Evolutionary conservation across 2,329 filamentous ascomycete genomes (phyloP).

Genomic region (Magnaporthiopsis poae): DNA sequence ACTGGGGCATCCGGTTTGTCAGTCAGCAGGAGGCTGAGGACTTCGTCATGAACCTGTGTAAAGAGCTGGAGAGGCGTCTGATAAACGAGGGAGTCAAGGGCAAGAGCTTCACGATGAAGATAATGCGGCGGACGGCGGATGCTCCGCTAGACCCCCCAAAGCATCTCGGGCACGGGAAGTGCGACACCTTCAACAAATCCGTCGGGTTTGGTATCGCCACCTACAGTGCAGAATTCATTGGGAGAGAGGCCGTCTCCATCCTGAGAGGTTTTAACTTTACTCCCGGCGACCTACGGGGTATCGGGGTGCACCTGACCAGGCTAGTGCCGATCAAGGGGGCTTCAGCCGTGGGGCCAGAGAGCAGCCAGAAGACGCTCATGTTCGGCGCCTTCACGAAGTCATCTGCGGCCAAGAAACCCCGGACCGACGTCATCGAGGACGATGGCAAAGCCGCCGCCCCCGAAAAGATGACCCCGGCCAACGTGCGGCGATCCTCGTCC

Average conservation of each 20-base stretch:
- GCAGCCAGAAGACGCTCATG: slow-evolving; percentile 68
- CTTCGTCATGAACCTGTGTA: slow-evolving; percentile 75
- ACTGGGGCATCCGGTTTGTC: slow-evolving; percentile 93
- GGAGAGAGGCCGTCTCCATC: slow-evolving; percentile 76
- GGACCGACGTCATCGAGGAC: slow-evolving; percentile 44
- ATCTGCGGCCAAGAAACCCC: slow-evolving; percentile 16
- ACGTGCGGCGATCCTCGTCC: not conserved
- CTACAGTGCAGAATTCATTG: slow-evolving; percentile 59
- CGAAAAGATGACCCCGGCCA: slow-evolving; percentile 1
- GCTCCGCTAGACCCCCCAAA: slow-evolving; percentile 87
- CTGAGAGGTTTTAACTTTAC: slow-evolving; percentile 73
- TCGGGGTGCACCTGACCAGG: slow-evolving; percentile 89
- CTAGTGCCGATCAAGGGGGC: slow-evolving; percentile 63
- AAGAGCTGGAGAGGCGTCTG: slow-evolving; percentile 72
- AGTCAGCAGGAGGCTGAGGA: slow-evolving; percentile 87
- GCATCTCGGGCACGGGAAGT: slow-evolving; percentile 88
- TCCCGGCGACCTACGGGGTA: slow-evolving; percentile 82
- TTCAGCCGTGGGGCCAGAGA: slow-evolving; percentile 45
- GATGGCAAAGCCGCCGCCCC: slow-evolving; percentile 23
- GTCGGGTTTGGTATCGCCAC: slow-evolving; percentile 74
- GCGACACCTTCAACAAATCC: slow-evolving; percentile 89
- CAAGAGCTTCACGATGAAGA: slow-evolving; percentile 80
- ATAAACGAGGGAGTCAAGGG: slow-evolving; percentile 78
- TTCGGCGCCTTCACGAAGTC: slow-evolving; percentile 50
- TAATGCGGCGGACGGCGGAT: slow-evolving; percentile 79